These are phyloP conservation scores for Aspergillus melleus DNA, from an alignment of 2,329 filamentous ascomycete genomes.

Conservation along the genomic window DNA sequence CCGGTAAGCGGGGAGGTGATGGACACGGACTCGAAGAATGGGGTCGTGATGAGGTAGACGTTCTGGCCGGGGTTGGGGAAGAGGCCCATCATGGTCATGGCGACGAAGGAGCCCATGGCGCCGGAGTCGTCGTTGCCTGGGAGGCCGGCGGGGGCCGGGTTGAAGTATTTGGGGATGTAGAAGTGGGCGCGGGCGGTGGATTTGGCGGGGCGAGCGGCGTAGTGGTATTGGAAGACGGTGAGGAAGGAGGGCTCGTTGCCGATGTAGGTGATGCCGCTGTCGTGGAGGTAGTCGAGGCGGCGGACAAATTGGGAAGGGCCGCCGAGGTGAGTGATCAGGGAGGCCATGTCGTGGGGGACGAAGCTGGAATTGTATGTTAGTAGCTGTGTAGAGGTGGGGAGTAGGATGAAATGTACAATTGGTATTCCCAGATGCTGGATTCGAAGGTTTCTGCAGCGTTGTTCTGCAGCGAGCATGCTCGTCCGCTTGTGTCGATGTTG, in stretches of 20 bases:
- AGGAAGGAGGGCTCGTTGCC: constrained; percentile 66
- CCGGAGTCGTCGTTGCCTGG: constrained; percentile 70
- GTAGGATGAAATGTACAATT: constrained; percentile 49
- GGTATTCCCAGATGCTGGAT: constrained; percentile 39
- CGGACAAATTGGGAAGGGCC: constrained; percentile 56
- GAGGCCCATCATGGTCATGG: constrained; percentile 68
- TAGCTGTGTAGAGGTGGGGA: constrained; percentile 41
- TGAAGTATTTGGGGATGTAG: constrained; percentile 65
- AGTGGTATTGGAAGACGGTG: constrained; percentile 68
- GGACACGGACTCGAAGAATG: constrained; percentile 63
- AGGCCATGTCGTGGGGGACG: constrained; percentile 50
- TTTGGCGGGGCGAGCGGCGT: constrained; percentile 61
- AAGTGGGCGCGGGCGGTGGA: constrained; percentile 55
- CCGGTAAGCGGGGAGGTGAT: constrained; percentile 60
- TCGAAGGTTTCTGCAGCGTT: constrained; percentile 35
- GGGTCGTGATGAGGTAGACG: constrained; percentile 67
- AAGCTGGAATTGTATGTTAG: constrained; percentile 54
- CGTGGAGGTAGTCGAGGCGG: constrained; percentile 65
- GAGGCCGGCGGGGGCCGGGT: constrained; percentile 56
- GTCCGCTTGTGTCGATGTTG: constrained; percentile 55
- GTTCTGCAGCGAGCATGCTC: constrained; percentile 34
- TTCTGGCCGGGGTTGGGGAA: constrained; percentile 68
- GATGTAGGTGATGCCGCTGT: constrained; percentile 63
- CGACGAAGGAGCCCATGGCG: constrained; percentile 67
- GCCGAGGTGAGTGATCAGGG: constrained; percentile 59